Evolutionary conservation across 1,284 basidiomycete genomes (phyloP).

Genomic region (Cryptococcus sp.): DNA sequence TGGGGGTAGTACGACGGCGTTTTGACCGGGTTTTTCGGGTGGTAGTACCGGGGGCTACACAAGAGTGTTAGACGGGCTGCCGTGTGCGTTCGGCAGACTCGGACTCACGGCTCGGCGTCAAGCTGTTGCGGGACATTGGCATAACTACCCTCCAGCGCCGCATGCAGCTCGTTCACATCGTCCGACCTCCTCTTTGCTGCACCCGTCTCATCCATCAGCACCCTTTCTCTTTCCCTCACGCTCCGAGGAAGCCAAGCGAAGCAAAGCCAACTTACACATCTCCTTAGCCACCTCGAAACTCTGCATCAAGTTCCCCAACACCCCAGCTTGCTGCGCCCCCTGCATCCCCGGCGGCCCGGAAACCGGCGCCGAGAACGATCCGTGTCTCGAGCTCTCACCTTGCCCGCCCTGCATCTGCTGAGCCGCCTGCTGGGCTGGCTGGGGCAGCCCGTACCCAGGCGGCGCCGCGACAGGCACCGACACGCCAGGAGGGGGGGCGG

Average conservation of each 20-base stretch:
- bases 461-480: too few species aligned
- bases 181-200: slow-evolving; percentile 76
- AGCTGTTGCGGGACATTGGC: slow-evolving; percentile 83
- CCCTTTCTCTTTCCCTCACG: background rate
- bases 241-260: background rate
- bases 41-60: slow-evolving; percentile 87
- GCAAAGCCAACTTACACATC: slow-evolving; percentile 64
- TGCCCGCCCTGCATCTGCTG: background rate
- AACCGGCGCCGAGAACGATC: background rate
- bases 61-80: slow-evolving; percentile 3
- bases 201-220: slow-evolving; percentile 4
- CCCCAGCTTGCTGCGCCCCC: slow-evolving; percentile 33
- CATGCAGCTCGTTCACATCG: slow-evolving; percentile 82
- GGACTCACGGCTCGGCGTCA: slow-evolving; percentile 84
- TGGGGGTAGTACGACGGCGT: slow-evolving; percentile 97
- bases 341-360: background rate
- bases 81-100: background rate
- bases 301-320: slow-evolving; percentile 88
- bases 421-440: background rate
- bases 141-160: slow-evolving; percentile 86
- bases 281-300: slow-evolving; percentile 96
- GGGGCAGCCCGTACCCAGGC: slow-evolving; percentile 1
- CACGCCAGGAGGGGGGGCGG: too few species aligned
- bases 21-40: slow-evolving; percentile 85
- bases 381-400: background rate